Evolutionary conservation across 2,329 filamentous ascomycete genomes (phyloP), one percentile per base, ranked within the genome.

Genomic region (Apiospora arundinis): DNA sequence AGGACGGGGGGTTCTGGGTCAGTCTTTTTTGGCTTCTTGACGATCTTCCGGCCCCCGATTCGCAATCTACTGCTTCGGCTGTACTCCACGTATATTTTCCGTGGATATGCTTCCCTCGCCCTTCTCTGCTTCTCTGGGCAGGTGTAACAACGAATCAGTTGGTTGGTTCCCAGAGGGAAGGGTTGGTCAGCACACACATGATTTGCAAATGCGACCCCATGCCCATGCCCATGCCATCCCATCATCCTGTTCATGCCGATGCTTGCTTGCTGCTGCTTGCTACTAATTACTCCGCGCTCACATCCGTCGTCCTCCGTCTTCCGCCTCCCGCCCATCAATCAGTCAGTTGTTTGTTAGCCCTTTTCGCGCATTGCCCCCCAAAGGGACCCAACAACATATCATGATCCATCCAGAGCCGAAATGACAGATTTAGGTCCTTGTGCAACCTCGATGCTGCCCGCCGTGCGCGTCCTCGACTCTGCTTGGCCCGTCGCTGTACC

Each of bases 171-270:
- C 52, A 11, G 28, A 60, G 4, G 28, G 52, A 37, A 21, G 18
- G 52, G 52, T 60, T 60, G 52, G 52, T 60, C 52, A 60, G 52
- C 49, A 56, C 28, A 25, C 49, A 56, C 49, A 32, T 63, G 56
- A 40, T 40, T 25, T 63, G 21, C 42, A 45, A 45, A 63, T 63
- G 28, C 32, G 18, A 40, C 56, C 56, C 49, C 45, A 48, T 48
- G 18, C 44, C 14, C 44, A 45, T 16, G 14, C 44, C 25, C 25
- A 32, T 11, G 6, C 28, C 23, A 32, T 16, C 46, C 46, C 21
- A 49, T n/a, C 45, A 18, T 21, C 6, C 25, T 37, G 23, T 16
- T 25, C 6, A 32, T 18, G 42, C 49, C 23, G 5, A 56, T 56
- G 12, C 25, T 18, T 37, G 32, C 52, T 7, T 7, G 12, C 11